Conservation (phyloP, 106 monocot genomes). For the Triglochin maritima region DNA sequence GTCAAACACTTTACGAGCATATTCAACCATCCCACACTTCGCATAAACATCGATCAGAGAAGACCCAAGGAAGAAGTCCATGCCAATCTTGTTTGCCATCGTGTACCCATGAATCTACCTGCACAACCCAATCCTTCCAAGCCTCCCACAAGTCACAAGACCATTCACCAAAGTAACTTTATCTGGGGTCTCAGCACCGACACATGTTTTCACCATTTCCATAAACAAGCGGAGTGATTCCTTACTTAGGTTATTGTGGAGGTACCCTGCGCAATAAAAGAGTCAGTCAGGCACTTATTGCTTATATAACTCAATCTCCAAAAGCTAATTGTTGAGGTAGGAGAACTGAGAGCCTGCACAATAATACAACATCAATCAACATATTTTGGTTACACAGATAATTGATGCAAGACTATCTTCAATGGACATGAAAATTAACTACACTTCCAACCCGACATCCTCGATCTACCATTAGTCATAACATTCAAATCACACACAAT, state of each 20-base stretch:
- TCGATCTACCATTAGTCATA: too few species aligned
- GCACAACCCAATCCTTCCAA: constrained; percentile 14
- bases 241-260: constrained; percentile 15
- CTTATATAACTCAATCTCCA: too few species aligned
- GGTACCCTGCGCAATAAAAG: constrained; percentile 8
- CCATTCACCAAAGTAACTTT: constrained; percentile 33
- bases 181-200: constrained; percentile 21
- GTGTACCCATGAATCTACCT: constrained; percentile 37
- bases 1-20: constrained; percentile 57
- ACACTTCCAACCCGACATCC: too few species aligned
- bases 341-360: too few species aligned
- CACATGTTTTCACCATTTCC: constrained; percentile 28
- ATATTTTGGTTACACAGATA: too few species aligned
- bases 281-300: too few species aligned
- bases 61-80: constrained; percentile 55
- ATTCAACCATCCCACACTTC: constrained; percentile 33
- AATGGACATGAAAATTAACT: too few species aligned
- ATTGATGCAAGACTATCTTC: too few species aligned
- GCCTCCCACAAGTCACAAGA: constrained; percentile 37
- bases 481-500: too few species aligned
- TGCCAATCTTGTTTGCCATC: constrained; percentile 21
- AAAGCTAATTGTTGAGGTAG: too few species aligned
- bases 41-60: constrained; percentile 62
- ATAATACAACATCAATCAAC: too few species aligned
- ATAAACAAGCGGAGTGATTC: constrained; percentile 29